Evolutionary conservation across 192 early-diverging fungal species (phyloP), one percentile per base, ranked within the genome.

Genomic region (Backusella luteola): DNA sequence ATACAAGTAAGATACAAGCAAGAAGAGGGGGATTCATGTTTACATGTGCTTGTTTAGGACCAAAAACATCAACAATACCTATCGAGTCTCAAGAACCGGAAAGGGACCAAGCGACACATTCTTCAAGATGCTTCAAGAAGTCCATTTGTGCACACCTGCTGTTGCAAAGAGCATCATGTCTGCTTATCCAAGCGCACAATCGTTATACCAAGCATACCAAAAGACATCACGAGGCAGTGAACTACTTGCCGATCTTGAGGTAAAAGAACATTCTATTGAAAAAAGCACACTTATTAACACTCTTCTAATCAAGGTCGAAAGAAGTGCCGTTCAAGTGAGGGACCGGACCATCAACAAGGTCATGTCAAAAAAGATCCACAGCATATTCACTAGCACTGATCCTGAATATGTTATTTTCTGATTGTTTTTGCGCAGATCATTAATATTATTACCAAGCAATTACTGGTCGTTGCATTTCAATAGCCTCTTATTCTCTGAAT

Each of bases 351-450:
- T 88, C 1, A 84, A 83, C 38, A 82, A 67, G 32, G 29, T 77
- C 5, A 75, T 86, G 39, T 88, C 87, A 1, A 84, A 77, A 15
- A 81, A 81, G 32, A 75, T 88, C 1, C 81, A 84, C 63, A 79
- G 77, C 29, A 78, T 86, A 14, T 84, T 88, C 59, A 88, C 81
- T 75, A 73, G 67, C 15, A 59, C 78, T 36, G 84, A 88, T 69
- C 82, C 84, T 29, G 8, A 66, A 34, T 6, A 76, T 82, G 66
- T 67, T 74, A 56, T 82, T 11, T 59, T 59, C 11, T 59, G 11
- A 59, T 59, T 23, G 1, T 3, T 32, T 32, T 32, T 32, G 32
- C 32, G 0, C 32, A 32, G 0, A 2, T 32, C 32, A 2, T 2
- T 32, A 32, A 32, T 3, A 32, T 32, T 32, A 32, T 32, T 32